Evolutionary conservation across 805 yeast genomes (phyloP), one percentile per base, ranked within the genome.

Genomic region (Schwanniomyces sp.): DNA sequence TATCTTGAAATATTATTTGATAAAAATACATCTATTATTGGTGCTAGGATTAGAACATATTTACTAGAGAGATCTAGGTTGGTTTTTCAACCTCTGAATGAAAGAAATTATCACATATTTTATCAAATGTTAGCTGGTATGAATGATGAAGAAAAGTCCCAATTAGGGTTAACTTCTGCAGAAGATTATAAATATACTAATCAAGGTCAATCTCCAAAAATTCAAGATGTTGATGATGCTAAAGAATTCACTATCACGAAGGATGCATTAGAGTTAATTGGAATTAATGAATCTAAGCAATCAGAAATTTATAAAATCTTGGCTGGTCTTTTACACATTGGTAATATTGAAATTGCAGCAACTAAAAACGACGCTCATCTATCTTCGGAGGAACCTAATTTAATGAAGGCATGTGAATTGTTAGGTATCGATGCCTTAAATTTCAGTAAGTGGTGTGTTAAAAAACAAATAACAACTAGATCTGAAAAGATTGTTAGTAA

Each of bases 51-150:
- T 52, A 81, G 97, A 70, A 92, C 98, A 0, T 92, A 91, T 66
- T 72, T 92, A 56, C 79, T 92, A 58, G 99, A 92, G 69, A 84
- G 99, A 56, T 90, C 97, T 32, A 82, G 99, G 66, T 78, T 92
- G 56, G 98, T 92, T 3, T 91, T 89, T 67, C 99, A 92, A 70
- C 97, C 97, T 2, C 63, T 75, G 6, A 72, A 78, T n/a, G 99
- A 92, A 70, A 83, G 99, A 65, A 92, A 92, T 66, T 92, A 92
- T 68, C 98, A 92, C 64, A 90, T 92, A 40, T 92, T 92, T 63
- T 92, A 92, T 68, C 99, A 92, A 70, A 64, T 92, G 54, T 70
- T 91, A 57, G 81, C 82, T 17, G 99, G 98, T 48, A 71, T 86
- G 60, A 64, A 76, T 27, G 74, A 69, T 7, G 81, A 72, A 24